Percentiles rank a stretch among this genome's conserved stretches.
Evolutionary conservation across 179 eudicot species (phyloP).

Genomic region (Carnegiea gigantea): DNA sequence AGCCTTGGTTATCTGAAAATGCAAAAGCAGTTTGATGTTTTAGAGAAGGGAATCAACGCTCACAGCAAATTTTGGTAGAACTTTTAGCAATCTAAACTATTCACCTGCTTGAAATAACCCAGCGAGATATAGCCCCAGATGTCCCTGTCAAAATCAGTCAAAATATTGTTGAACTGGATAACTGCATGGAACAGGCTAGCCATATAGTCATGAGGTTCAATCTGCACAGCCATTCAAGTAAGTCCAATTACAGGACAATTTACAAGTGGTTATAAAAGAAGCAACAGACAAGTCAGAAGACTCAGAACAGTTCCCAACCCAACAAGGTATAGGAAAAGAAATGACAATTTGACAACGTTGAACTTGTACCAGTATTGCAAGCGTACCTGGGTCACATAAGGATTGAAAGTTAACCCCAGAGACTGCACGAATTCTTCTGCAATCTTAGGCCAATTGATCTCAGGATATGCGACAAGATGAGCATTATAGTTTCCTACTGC

Average conservation of each 20-base stretch:
- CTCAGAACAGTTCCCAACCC: neutral
- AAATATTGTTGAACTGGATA: slow-evolving; percentile 74
- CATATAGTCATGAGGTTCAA: slow-evolving; percentile 98
- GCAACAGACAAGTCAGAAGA: neutral
- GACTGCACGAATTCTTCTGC: slow-evolving; percentile 87
- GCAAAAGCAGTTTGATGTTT: slow-evolving; percentile 4
- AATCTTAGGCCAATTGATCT: slow-evolving; percentile 72
- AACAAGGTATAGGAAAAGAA: neutral
- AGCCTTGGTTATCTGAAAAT: slow-evolving; percentile 71
- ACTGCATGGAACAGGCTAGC: slow-evolving; percentile 79
- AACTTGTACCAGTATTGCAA: slow-evolving; percentile 7
- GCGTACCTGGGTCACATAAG: slow-evolving; percentile 87
- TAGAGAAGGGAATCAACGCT: neutral
- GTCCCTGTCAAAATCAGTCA: slow-evolving; percentile 84
- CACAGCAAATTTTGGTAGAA: neutral
- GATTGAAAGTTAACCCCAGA: slow-evolving; percentile 86
- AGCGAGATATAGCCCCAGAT: slow-evolving; percentile 89
- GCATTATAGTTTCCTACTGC: slow-evolving; percentile 99
- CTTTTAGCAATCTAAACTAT: neutral
- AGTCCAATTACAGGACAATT: neutral
- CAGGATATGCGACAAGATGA: slow-evolving; percentile 82
- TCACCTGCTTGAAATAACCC: slow-evolving; percentile 95
- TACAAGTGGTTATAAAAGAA: neutral
- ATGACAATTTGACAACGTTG: neutral
- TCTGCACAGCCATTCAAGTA: slow-evolving; percentile 44